These are phyloP conservation scores for Arthrobotrys pseudoclavata DNA, from an alignment of 2,329 filamentous ascomycete genomes.

Conservation along the genomic window DNA sequence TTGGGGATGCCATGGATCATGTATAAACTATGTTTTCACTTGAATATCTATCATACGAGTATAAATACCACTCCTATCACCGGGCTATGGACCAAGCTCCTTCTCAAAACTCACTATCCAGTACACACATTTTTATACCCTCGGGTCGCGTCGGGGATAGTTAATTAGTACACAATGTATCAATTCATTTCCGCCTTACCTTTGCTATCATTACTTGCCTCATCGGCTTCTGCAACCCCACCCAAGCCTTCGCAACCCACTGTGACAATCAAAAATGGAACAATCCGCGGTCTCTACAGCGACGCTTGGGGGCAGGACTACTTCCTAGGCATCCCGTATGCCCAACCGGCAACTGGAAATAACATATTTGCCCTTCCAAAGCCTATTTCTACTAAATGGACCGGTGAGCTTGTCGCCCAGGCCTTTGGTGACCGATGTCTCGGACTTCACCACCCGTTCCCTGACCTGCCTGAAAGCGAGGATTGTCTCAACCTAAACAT, in stretches of 20 bases:
- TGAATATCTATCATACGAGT: neutral
- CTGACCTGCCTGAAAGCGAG: constrained; percentile 62
- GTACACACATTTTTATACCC: neutral
- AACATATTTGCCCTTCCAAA: constrained; percentile 68
- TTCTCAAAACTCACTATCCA: neutral
- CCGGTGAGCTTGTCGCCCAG: constrained; percentile 42
- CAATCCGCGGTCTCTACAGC: constrained; percentile 68
- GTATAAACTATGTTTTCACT: neutral
- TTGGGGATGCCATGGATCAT: neutral
- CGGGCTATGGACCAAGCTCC: neutral
- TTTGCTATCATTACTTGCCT: constrained; percentile 18
- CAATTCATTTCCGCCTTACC: constrained; percentile 27
- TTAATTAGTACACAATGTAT: constrained; percentile 23
- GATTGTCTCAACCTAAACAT: constrained; percentile 66
- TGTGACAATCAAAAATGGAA: constrained; percentile 67
- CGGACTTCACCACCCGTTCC: constrained; percentile 64
- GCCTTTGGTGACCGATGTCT: constrained; percentile 62
- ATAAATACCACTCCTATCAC: neutral
- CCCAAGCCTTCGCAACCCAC: neutral
- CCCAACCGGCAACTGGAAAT: constrained; percentile 70
- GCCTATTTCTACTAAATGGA: constrained; percentile 63
- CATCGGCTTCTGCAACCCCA: constrained; percentile 15
- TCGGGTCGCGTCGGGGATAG: neutral
- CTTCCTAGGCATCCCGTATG: constrained; percentile 73
- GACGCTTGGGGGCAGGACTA: constrained; percentile 69